Evolutionary conservation across 768 basidiomycete genomes (phyloP), one percentile per base, ranked within the genome.

Genomic region (Trametes maxima): DNA sequence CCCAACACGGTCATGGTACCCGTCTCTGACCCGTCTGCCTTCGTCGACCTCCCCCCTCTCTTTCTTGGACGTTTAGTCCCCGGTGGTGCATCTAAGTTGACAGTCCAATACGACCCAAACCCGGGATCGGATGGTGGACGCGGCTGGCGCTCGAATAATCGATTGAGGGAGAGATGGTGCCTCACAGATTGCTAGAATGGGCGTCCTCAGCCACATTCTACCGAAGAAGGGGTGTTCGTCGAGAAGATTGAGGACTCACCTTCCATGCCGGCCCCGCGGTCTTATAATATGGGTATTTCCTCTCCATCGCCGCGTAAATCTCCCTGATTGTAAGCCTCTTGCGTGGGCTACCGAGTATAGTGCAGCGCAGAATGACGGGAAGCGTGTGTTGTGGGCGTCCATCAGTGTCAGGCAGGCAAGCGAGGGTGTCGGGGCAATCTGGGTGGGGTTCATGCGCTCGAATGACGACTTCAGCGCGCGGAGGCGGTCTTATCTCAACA

Each of bases 61-160:
- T 92, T 93, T 21, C 91, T 84, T 44, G 91, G 91, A 59, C 91
- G 84, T 75, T 93, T 93, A 1, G 90, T 92, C 21, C 91, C 91
- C 2, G 90, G 90, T 13, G 90, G 90, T n/a, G 91, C 91, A 49
- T 83, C 73, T 21, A 92, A 79, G 73, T 92, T 92, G n/a, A 93
- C 91, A 37, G 90, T 92, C 91, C 91, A 93, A 70, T 93, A 92
- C 12, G 90, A 92, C 21, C 91, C 91, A 71, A 92, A 91, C 16
- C 91, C 91, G 13, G 91, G 91, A 71, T 92, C 90, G 33, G 90
- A 90, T 11, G 89, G 88, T 8, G 91, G 91, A 51, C 91, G 82
- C 19, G 88, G 87, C 67, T 91, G 89, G 51, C 90, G 82, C 72
- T 93, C 91, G 68, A 93, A 93, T 5, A 93, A 75, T 37, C 89